Evolutionary conservation across 1,139 yeast genomes (phyloP).

Genomic region (Lodderomyces theae): DNA sequence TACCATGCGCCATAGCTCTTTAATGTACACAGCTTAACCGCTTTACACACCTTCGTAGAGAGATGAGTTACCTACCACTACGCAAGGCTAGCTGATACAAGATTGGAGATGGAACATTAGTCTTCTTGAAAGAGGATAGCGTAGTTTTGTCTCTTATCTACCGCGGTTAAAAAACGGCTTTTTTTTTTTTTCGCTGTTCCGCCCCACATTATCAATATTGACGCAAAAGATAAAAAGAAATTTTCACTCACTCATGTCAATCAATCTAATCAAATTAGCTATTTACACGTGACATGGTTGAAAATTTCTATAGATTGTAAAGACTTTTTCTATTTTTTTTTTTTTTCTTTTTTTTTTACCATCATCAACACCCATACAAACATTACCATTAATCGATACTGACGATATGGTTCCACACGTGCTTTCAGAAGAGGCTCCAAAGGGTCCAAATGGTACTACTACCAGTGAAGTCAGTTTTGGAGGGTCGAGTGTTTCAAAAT

Average conservation of each 20-base stretch:
- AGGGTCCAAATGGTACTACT: constrained; percentile 1
- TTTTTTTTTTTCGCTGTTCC: too few species aligned
- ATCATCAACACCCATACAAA: background rate
- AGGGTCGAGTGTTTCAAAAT: constrained; percentile 3
- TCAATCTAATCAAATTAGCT: background rate
- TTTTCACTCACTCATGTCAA: background rate
- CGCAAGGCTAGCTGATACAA: too few species aligned
- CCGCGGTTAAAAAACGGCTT: background rate
- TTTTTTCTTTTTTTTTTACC: too few species aligned
- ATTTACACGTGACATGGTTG: constrained; percentile 1
- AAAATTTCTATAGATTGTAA: background rate
- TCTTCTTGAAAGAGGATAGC: too few species aligned
- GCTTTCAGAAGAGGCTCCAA: constrained; percentile 3
- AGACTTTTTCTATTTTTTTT: too few species aligned
- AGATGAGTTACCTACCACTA: too few species aligned
- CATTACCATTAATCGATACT: background rate
- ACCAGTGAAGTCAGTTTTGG: constrained; percentile 2
- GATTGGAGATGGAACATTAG: too few species aligned
- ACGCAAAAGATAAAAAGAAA: background rate
- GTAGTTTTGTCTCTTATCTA: too few species aligned
- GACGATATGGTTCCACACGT: constrained; percentile 7
- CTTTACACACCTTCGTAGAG: too few species aligned
- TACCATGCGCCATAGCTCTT: too few species aligned
- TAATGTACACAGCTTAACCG: too few species aligned
- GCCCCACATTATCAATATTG: too few species aligned